Evolutionary conservation across 2,329 filamentous ascomycete genomes (phyloP).

Genomic region (Scleromitrula shiraiana): DNA sequence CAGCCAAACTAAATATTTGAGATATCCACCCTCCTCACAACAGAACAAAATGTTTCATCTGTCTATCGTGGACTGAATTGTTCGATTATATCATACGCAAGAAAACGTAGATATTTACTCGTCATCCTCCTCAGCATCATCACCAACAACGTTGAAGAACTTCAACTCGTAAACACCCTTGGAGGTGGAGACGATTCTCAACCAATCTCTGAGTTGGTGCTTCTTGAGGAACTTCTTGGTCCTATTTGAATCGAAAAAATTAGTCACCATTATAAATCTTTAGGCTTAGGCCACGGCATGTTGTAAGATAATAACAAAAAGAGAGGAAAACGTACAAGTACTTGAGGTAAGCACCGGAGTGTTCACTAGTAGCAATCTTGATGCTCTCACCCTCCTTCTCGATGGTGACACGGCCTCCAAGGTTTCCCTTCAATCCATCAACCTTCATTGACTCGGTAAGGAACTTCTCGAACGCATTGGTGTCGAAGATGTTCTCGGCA

Average conservation of each 20-base stretch:
- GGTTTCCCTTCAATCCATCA: slow-evolving; percentile 95
- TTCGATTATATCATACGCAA: too few relatives aligned
- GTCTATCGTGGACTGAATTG: too few relatives aligned
- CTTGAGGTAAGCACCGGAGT: slow-evolving; percentile 99
- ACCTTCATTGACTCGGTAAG: slow-evolving; percentile 99
- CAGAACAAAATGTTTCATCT: too few relatives aligned
- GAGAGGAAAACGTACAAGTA: slow-evolving; percentile 67
- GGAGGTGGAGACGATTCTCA: slow-evolving; percentile 95
- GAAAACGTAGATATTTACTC: slow-evolving; percentile 85
- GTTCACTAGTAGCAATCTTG: slow-evolving; percentile 94
- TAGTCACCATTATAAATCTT: slow-evolving; percentile 16
- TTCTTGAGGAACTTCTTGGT: slow-evolving; percentile 99
- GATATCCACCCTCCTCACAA: too few relatives aligned
- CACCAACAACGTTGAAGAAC: slow-evolving; percentile 99
- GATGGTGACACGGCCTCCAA: slow-evolving; percentile 88
- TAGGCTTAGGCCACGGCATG: too few relatives aligned
- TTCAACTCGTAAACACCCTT: slow-evolving; percentile 99
- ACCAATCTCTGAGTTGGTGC: slow-evolving; percentile 99
- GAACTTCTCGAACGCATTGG: slow-evolving; percentile 99
- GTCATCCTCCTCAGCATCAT: slow-evolving; percentile 95
- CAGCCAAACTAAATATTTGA: too few relatives aligned
- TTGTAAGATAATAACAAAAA: too few relatives aligned
- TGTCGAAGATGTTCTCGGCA: slow-evolving; percentile 99
- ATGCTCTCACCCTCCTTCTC: slow-evolving; percentile 88
- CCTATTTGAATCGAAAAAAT: slow-evolving; percentile 40